A percentile compares a stretch with the other conserved stretches of the same genome.
These are phyloP conservation scores for Chrysosporium queenslandicum DNA, from an alignment of 2,329 filamentous ascomycete species.

Conservation along the genomic window DNA sequence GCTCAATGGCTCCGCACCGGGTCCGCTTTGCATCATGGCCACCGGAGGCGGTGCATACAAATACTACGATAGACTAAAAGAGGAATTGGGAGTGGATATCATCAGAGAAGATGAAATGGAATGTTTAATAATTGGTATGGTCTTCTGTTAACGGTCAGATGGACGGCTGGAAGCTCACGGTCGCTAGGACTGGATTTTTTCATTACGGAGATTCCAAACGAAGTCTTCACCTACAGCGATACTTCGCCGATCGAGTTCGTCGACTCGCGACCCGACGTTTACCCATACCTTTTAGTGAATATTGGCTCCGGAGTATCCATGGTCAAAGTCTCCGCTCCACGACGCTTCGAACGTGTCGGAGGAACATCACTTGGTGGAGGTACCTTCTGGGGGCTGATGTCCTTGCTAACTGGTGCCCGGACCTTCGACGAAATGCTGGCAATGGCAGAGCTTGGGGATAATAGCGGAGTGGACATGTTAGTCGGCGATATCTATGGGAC, in stretches of 20 bases:
- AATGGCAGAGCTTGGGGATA: constrained; percentile 84
- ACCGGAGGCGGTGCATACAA: constrained; percentile 95
- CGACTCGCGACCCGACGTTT: constrained; percentile 66
- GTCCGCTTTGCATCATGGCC: constrained; percentile 81
- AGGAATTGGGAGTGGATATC: constrained; percentile 76
- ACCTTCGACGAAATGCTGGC: constrained; percentile 98
- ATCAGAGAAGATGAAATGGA: constrained; percentile 96
- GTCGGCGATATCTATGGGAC: constrained; percentile 97
- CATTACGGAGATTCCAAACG: constrained; percentile 91
- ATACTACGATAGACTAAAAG: constrained; percentile 83
- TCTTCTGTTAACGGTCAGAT: background rate
- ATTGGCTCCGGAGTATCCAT: constrained; percentile 96
- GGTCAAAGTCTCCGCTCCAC: constrained; percentile 88
- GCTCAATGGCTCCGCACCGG: constrained; percentile 58
- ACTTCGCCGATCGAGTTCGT: constrained; percentile 83
- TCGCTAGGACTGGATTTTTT: constrained; percentile 82
- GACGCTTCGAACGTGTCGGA: constrained; percentile 79
- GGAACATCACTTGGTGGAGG: constrained; percentile 91
- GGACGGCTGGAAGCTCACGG: constrained; percentile 8
- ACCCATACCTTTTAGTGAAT: constrained; percentile 95
- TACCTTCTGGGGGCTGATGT: constrained; percentile 93
- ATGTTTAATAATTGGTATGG: constrained; percentile 79
- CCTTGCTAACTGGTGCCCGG: constrained; percentile 79
- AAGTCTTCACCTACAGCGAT: constrained; percentile 95
- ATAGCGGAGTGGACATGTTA: constrained; percentile 86